Percentiles rank a stretch among this genome's conserved stretches.
Conservation (phyloP, 352 stramenopile species). For the Blastocystis sp. region DNA sequence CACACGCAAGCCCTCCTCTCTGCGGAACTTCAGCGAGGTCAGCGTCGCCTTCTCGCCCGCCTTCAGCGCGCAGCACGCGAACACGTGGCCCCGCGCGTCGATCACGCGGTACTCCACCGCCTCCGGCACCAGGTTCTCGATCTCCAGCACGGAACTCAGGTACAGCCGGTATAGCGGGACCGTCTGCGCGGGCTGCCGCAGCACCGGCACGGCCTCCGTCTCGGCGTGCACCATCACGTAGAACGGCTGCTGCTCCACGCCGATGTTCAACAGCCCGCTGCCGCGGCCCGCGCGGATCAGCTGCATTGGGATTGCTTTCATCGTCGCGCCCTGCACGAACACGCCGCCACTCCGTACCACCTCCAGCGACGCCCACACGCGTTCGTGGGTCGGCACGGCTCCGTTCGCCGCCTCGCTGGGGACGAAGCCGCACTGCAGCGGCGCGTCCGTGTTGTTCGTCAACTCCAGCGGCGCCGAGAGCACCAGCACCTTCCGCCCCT, state of each 20-base stretch:
- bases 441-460: not conserved
- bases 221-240: slow-evolving; percentile 6
- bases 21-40: not conserved
- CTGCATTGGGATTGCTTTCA: not conserved
- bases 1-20: not conserved
- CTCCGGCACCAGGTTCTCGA: slow-evolving; percentile 45
- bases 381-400: not conserved
- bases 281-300: not conserved
- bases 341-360: not conserved
- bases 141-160: not conserved
- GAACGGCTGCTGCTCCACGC: not conserved
- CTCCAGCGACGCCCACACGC: not conserved
- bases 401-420: not conserved
- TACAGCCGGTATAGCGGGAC: not conserved
- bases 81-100: not conserved
- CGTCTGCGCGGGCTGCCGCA: not conserved
- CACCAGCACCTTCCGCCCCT: slow-evolving; percentile 21
- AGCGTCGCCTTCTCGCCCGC: not conserved
- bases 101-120: slow-evolving; percentile 2
- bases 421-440: not conserved
- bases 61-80: not conserved
- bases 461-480: not conserved
- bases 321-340: not conserved
- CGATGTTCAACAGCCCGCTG: slow-evolving; percentile 14
- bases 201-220: not conserved